These are phyloP conservation scores for Zymoseptoria ardabiliae DNA, from an alignment of 2,329 filamentous ascomycete genomes.

Conservation along the genomic window DNA sequence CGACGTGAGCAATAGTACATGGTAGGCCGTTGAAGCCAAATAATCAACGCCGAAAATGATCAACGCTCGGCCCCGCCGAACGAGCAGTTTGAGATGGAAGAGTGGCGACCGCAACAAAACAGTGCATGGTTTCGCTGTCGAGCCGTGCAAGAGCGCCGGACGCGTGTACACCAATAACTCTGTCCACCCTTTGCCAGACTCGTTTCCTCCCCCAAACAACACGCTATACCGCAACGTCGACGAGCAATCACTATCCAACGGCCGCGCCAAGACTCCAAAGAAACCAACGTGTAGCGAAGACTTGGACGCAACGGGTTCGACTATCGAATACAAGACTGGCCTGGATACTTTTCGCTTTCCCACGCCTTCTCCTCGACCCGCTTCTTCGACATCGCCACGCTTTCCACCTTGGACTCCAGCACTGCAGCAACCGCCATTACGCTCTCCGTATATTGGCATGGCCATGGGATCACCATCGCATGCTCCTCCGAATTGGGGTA, in stretches of 20 bases:
- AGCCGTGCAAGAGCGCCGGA: not conserved
- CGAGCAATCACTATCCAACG: not conserved
- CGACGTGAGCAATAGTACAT: not conserved
- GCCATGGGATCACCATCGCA: constrained; percentile 18
- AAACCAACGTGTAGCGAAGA: constrained; percentile 12
- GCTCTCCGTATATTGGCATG: constrained; percentile 15
- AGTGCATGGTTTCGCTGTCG: not conserved
- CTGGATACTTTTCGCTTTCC: constrained; percentile 25
- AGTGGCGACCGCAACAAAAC: not conserved
- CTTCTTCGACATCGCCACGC: not conserved
- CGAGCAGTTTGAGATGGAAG: not conserved
- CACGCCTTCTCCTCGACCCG: constrained; percentile 22
- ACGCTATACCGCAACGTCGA: not conserved
- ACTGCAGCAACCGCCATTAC: constrained; percentile 5
- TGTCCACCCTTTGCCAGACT: not conserved
- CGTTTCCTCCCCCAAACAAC: not conserved
- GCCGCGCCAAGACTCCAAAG: not conserved
- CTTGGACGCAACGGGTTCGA: constrained; percentile 10
- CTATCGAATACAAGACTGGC: constrained; percentile 19
- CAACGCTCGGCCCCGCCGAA: not conserved
- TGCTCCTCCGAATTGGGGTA: constrained; percentile 16
- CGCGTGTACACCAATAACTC: not conserved
- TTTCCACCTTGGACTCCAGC: not conserved
- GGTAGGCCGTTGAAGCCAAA: not conserved
- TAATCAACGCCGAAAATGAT: not conserved